Evolutionary conservation across 1,139 yeast genomes (phyloP).

Genomic region (Kodamaea suecica): DNA sequence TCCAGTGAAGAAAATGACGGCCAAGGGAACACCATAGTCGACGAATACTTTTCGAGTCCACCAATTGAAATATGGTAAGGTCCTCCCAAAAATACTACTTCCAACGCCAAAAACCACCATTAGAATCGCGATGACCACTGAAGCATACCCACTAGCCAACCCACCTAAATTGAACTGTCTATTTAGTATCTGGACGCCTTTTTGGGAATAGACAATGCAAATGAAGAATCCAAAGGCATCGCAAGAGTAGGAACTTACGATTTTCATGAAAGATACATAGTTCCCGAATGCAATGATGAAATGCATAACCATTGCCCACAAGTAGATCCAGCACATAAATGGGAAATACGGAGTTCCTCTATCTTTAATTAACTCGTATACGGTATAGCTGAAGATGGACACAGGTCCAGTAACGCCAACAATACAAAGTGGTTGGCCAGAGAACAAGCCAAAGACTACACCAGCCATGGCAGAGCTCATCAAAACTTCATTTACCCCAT

Average conservation of each 20-base stretch:
- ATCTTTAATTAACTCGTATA: constrained; percentile 72
- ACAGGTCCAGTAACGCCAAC: constrained; percentile 99
- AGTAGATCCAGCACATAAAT: constrained; percentile 93
- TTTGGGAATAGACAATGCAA: constrained; percentile 84
- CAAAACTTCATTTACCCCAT: constrained; percentile 88
- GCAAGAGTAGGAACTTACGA: constrained; percentile 81
- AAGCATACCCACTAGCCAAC: constrained; percentile 66
- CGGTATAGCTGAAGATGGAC: constrained; percentile 86
- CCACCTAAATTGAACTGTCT: constrained; percentile 57
- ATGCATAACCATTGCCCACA: constrained; percentile 90
- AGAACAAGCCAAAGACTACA: constrained; percentile 74
- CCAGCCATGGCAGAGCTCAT: constrained; percentile 87
- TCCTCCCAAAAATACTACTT: constrained; percentile 56
- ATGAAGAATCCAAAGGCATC: constrained; percentile 93
- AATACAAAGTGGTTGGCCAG: constrained; percentile 90
- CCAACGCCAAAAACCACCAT: constrained; percentile 76
- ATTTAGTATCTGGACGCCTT: constrained; percentile 78
- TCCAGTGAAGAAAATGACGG: constrained; percentile 88
- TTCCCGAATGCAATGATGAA: constrained; percentile 68
- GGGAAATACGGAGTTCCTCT: constrained; percentile 73
- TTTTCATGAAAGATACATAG: constrained; percentile 63
- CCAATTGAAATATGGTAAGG: constrained; percentile 59
- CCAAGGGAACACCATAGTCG: constrained; percentile 82
- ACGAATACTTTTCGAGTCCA: constrained; percentile 64
- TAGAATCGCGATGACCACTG: constrained; percentile 66